Conservation (phyloP, 805 yeast species). For the Nakazawaea wyomingensis region DNA sequence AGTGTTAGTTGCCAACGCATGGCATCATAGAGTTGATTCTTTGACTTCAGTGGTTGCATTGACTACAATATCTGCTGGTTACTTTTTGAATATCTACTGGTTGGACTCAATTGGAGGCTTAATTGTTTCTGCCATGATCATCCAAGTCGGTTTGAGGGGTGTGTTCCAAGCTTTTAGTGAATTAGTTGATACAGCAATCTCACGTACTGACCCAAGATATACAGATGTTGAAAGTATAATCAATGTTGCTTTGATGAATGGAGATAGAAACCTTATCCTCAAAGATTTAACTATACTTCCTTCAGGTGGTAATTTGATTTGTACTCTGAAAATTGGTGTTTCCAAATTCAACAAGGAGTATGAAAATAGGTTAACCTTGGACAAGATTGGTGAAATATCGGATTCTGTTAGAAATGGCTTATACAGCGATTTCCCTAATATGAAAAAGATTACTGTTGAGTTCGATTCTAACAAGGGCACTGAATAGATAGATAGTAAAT, state of each 20-base stretch:
- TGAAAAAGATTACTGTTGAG: slow-evolving; percentile 30
- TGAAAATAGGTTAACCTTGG: slow-evolving; percentile 26
- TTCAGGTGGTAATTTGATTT: slow-evolving; percentile 50
- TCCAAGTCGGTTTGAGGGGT: slow-evolving; percentile 80
- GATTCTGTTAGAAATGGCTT: slow-evolving; percentile 24
- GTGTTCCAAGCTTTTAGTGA: slow-evolving; percentile 67
- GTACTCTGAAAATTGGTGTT: slow-evolving; percentile 26
- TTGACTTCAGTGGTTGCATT: slow-evolving; percentile 89
- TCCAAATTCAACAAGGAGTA: slow-evolving; percentile 24
- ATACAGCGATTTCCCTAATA: slow-evolving; percentile 26
- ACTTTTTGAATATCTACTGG: slow-evolving; percentile 72
- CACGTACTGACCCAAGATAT: slow-evolving; percentile 45
- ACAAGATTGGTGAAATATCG: slow-evolving; percentile 27
- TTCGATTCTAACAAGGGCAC: slow-evolving; percentile 16
- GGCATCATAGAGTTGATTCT: slow-evolving; percentile 97
- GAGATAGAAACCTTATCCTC: slow-evolving; percentile 26
- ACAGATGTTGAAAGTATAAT: slow-evolving; percentile 31
- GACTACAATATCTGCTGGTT: slow-evolving; percentile 81
- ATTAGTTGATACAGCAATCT: slow-evolving; percentile 68
- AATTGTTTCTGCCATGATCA: slow-evolving; percentile 73
- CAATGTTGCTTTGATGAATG: slow-evolving; percentile 27
- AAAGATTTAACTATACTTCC: slow-evolving; percentile 41
- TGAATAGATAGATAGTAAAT: background rate
- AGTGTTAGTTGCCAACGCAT: slow-evolving; percentile 92
- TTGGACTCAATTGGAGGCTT: slow-evolving; percentile 91